Evolutionary conservation across 202 grass and related monocot species (phyloP), one percentile per base, ranked within the genome.

Genomic region (Panicum hallii): DNA sequence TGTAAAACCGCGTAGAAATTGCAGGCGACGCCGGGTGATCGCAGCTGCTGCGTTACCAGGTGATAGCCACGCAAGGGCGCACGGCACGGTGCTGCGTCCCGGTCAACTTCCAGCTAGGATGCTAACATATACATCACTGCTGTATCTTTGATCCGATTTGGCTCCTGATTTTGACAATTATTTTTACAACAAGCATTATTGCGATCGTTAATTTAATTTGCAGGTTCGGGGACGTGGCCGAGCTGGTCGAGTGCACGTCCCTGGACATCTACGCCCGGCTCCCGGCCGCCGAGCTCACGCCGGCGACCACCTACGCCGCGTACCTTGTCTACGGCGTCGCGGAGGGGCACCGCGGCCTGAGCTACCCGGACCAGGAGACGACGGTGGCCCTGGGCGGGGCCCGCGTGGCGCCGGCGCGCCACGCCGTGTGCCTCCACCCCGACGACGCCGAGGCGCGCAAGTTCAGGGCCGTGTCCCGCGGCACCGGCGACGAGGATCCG

Each of bases 351-450:
- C 82, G 77, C 3, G 83, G 88, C 9, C 73, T 90, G 5, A 74
- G 83, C 83, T 86, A 67, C 60, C 73, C 74, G 1, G 66, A 87
- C 67, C 83, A 90, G 74, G 88, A 87, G 84, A 87, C 84, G 4
- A 44, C 79, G 8, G 74, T 87, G 41, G 16, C 34, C 0, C 16
- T 83, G 3, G 79, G n/a, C 2, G 69, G 42, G 0, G 73, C 48
- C 16, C 32, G 72, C 30, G 57, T 8, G 40, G 63, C 28, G 23
- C 44, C n/a, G 4, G 14, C 60, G 15, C 58, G 74, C 42, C 84
- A 87, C 23, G n/a, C 79, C 32, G 79, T 90, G 49, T 90, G 88
- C 50, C 88, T 90, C 22, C 57, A 70, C 8, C 84, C 84, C 2
- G 34, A 79, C 34, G 79, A 78, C 1, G 42, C 10, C 41, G 72